These are phyloP conservation scores for Pilaira anomala DNA, from an alignment of 192 early-diverging fungal species.

Conservation along the genomic window DNA sequence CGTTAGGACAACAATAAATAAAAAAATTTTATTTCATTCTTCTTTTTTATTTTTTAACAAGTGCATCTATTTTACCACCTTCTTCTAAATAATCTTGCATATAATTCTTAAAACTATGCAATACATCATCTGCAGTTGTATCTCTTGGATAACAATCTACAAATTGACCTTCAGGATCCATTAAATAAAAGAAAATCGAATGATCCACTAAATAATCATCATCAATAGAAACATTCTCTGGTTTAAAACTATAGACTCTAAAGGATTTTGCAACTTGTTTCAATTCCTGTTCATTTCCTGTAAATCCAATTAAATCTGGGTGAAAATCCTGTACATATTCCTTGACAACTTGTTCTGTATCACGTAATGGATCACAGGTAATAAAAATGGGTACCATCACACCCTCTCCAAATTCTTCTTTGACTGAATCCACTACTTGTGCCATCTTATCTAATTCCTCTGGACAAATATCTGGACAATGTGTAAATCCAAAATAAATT, in stretches of 20 bases:
- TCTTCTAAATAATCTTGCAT: slow-evolving; percentile 41
- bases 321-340: slow-evolving; percentile 89
- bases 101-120: slow-evolving; percentile 51
- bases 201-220: slow-evolving; percentile 98
- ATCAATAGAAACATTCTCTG: slow-evolving; percentile 72
- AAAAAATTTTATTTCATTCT: not conserved
- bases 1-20: not conserved
- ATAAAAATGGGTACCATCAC: slow-evolving; percentile 88
- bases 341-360: slow-evolving; percentile 76
- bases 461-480: slow-evolving; percentile 99
- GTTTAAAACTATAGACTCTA: slow-evolving; percentile 92
- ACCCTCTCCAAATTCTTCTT: slow-evolving; percentile 27
- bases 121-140: slow-evolving; percentile 60
- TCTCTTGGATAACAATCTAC: slow-evolving; percentile 89
- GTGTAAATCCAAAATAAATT: slow-evolving; percentile 99
- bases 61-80: slow-evolving; percentile 30
- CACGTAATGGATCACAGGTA: slow-evolving; percentile 94
- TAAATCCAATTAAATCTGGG: slow-evolving; percentile 88
- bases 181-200: slow-evolving; percentile 97
- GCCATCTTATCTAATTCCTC: slow-evolving; percentile 99
- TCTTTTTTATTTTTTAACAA: slow-evolving; percentile 3
- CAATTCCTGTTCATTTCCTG: slow-evolving; percentile 83
- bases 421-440: slow-evolving; percentile 72
- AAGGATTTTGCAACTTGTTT: slow-evolving; percentile 82
- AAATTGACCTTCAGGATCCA: slow-evolving; percentile 89